A percentile compares a stretch with the other conserved stretches of the same genome.
These are phyloP conservation scores for Monosporascus ibericus DNA, from an alignment of 2,329 filamentous ascomycete species.

Conservation along the genomic window DNA sequence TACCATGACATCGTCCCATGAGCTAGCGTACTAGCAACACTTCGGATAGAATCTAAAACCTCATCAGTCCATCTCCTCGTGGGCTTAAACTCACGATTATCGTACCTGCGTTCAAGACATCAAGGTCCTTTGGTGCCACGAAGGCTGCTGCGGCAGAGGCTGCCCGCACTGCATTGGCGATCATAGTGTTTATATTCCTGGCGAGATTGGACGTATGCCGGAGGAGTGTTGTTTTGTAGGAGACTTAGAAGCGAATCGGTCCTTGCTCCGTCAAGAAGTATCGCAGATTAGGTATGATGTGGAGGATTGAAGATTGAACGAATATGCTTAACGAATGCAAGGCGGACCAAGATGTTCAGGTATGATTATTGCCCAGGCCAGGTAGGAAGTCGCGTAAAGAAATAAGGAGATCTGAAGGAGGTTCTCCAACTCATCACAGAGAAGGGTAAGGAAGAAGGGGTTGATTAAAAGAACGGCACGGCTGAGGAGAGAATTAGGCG, in stretches of 20 bases:
- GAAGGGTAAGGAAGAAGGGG: no score
- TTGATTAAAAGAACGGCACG: no score
- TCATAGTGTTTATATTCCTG: conserved; percentile 12
- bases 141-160: conserved; percentile 21
- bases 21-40: conserved; percentile 55
- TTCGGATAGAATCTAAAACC: conserved; percentile 51
- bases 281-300: not conserved
- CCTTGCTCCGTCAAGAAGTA: not conserved
- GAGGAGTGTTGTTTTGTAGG: not conserved
- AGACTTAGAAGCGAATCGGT: not conserved
- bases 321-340: not conserved
- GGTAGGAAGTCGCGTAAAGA: not conserved
- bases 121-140: conserved; percentile 31
- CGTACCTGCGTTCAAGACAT: conserved; percentile 27
- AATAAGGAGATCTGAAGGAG: not conserved
- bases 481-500: no score
- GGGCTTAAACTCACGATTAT: no score
- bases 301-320: not conserved
- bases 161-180: conserved; percentile 22
- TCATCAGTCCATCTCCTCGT: conserved; percentile 9
- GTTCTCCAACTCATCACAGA: no score
- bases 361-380: no score
- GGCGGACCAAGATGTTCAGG: no score
- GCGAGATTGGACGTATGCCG: not conserved
- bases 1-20: conserved; percentile 59